A percentile compares a stretch with the other conserved stretches of the same genome.
phyloP scores from a whole-genome alignment of 768 basidiomycete species.

The Kondoa subrosea region DNA sequence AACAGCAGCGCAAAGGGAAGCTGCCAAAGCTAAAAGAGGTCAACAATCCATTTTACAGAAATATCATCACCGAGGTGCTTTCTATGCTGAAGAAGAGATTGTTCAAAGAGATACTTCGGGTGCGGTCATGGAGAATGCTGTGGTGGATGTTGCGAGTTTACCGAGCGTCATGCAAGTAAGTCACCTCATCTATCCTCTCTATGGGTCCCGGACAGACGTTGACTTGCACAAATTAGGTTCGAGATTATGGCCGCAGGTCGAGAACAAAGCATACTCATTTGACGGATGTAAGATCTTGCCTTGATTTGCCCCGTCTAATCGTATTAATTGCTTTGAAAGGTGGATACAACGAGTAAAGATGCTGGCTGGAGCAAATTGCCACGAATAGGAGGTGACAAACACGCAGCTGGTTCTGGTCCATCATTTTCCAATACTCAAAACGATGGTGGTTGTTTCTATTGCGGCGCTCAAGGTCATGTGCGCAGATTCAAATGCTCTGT shows the following conservation, averaged over 20 bases:
- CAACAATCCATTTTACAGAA: conserved; percentile 88
- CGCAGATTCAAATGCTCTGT: neutral
- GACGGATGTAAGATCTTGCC: conserved; percentile 35
- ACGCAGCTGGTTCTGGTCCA: conserved; percentile 36
- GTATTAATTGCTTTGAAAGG: neutral
- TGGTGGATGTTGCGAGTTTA: conserved; percentile 64
- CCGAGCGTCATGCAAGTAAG: conserved; percentile 95
- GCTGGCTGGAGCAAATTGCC: conserved; percentile 33
- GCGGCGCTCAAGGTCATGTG: conserved; percentile 72
- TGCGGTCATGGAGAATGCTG: conserved; percentile 68
- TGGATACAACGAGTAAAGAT: conserved; percentile 22
- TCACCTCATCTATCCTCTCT: no score
- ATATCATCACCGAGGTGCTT: conserved; percentile 98
- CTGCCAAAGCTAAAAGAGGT: conserved; percentile 40
- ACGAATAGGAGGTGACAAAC: conserved; percentile 37
- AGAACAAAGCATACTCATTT: conserved; percentile 93
- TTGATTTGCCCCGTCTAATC: neutral
- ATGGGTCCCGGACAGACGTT: no score
- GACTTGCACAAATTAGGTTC: conserved; percentile 26
- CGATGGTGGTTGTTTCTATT: conserved; percentile 65
- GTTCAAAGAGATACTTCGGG: conserved; percentile 56
- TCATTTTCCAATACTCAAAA: neutral
- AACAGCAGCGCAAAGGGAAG: conserved; percentile 62
- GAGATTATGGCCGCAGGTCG: conserved; percentile 52
- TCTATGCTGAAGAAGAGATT: conserved; percentile 88